phyloP scores from a whole-genome alignment of 1,284 basidiomycete species.

The Porodaedalea pini region DNA sequence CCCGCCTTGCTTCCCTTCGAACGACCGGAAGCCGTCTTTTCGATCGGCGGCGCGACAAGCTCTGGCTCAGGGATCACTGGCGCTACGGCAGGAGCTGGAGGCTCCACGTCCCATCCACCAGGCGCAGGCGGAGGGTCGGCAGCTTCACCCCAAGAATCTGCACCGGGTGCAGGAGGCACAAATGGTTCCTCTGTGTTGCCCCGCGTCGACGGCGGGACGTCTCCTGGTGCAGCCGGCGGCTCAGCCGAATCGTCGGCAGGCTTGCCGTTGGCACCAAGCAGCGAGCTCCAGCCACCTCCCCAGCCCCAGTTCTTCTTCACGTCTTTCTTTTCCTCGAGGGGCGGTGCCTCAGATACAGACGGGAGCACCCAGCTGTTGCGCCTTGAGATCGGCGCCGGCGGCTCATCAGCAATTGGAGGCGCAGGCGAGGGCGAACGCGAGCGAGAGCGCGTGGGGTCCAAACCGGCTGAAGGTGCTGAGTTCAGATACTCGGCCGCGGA shows the following conservation, averaged over 20 bases:
- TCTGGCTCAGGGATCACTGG: slow-evolving; percentile 7
- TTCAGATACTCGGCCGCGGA: slow-evolving; percentile 6
- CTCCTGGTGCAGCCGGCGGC: background rate
- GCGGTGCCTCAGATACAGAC: background rate
- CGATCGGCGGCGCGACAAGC: background rate
- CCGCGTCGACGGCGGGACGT: slow-evolving; percentile 6
- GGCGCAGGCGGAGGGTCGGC: background rate
- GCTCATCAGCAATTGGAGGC: background rate
- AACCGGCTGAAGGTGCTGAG: background rate
- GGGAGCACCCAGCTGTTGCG: slow-evolving; percentile 1
- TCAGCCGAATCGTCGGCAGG: no score
- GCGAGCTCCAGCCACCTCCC: background rate
- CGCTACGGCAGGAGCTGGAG: background rate
- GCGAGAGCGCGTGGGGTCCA: background rate
- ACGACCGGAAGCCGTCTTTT: background rate
- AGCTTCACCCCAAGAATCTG: background rate
- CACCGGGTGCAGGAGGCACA: background rate
- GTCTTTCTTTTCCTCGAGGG: background rate
- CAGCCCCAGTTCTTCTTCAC: slow-evolving; percentile 6
- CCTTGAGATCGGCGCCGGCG: background rate
- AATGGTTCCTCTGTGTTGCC: slow-evolving; percentile 5
- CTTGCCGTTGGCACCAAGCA: background rate
- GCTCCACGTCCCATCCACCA: background rate
- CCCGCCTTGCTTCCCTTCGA: slow-evolving; percentile 1
- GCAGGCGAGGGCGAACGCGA: slow-evolving; percentile 8